Conservation (phyloP, 495 filamentous ascomycete species). For the Clavariopsis aquatica region DNA sequence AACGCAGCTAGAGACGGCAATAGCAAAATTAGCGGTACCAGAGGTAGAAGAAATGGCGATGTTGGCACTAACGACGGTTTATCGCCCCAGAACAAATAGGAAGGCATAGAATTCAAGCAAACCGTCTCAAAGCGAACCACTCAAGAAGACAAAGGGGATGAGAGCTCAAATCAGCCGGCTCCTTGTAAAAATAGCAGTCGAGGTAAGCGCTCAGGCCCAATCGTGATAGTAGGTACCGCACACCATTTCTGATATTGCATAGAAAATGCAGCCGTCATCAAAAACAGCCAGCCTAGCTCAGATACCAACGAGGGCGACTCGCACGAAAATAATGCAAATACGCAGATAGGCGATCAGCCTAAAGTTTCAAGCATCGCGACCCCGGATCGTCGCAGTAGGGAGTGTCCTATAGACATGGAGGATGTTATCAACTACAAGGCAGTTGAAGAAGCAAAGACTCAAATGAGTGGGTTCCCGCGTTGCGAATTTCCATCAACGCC, state of each 20-base stretch:
- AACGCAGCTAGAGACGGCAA: neutral
- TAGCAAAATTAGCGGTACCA: neutral
- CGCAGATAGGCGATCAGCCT: slow-evolving; percentile 2
- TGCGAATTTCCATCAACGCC: neutral
- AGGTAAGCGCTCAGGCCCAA: neutral
- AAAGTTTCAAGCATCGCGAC: slow-evolving; percentile 1
- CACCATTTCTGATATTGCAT: slow-evolving; percentile 17
- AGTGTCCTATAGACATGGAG: neutral
- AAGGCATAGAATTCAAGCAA: neutral
- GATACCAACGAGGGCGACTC: slow-evolving; percentile 1
- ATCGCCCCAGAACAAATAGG: neutral
- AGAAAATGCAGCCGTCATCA: slow-evolving; percentile 12
- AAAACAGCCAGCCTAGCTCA: slow-evolving; percentile 6
- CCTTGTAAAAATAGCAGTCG: slow-evolving; percentile 11
- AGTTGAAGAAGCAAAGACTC: neutral
- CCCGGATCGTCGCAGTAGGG: neutral
- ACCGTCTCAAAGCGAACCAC: slow-evolving; percentile 2
- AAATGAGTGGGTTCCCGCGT: neutral
- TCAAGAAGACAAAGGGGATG: neutral
- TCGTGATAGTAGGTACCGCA: slow-evolving; percentile 1
- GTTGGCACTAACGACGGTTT: neutral
- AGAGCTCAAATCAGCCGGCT: slow-evolving; percentile 8
- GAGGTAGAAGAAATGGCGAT: neutral
- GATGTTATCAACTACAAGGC: neutral
- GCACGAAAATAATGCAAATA: slow-evolving; percentile 4